Evolutionary conservation across 116 monocot species (phyloP).

Genomic region (Phalaenopsis hybrid): DNA sequence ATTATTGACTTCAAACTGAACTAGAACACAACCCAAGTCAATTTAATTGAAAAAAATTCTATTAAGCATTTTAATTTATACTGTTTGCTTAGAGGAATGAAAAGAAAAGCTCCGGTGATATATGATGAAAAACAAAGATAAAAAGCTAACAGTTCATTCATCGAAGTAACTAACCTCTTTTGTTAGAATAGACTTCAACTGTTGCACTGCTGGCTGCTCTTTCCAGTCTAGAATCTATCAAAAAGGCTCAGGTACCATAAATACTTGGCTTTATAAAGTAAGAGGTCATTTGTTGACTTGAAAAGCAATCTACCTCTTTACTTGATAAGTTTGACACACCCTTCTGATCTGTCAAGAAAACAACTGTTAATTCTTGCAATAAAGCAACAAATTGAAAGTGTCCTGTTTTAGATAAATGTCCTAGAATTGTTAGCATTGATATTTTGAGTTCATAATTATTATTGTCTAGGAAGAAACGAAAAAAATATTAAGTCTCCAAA

Average conservation of each 20-base stretch:
- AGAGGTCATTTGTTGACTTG: neutral
- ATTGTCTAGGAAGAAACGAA: neutral
- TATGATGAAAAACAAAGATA: neutral
- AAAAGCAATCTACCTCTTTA: slow-evolving; percentile 24
- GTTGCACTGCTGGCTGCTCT: slow-evolving; percentile 49
- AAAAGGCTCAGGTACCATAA: neutral
- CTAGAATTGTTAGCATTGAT: neutral
- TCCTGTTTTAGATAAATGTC: neutral
- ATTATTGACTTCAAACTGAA: no score
- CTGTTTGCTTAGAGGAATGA: neutral
- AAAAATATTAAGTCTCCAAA: neutral
- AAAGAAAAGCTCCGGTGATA: neutral
- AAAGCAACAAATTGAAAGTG: neutral
- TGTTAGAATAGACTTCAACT: slow-evolving; percentile 54
- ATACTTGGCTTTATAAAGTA: neutral
- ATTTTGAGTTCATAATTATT: neutral
- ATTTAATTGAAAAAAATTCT: neutral
- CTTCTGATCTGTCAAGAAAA: slow-evolving; percentile 34
- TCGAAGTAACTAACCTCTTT: slow-evolving; percentile 51
- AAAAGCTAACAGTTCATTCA: neutral
- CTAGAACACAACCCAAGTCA: neutral
- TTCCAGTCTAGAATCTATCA: slow-evolving; percentile 54
- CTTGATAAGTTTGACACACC: slow-evolving; percentile 21
- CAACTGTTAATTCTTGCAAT: neutral
- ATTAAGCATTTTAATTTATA: neutral